Evolutionary conservation across 176 grass and related monocot species (phyloP).

Genomic region (Phyllostachys edulis): DNA sequence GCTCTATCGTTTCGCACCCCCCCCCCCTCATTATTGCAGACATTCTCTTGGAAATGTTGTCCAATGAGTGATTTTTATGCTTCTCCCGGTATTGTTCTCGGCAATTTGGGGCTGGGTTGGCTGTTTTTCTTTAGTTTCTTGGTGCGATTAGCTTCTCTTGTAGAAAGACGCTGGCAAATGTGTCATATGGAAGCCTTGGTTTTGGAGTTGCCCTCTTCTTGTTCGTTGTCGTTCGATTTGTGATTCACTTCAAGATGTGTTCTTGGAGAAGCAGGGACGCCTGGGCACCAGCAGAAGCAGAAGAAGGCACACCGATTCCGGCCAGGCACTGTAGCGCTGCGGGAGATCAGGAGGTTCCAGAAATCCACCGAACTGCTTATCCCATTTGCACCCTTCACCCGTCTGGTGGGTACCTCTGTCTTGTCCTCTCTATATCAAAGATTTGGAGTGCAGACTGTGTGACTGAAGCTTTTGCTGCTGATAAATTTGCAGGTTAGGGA

Average conservation of each 20-base stretch:
- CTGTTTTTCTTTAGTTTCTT: neutral
- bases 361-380: slow-evolving; percentile 46
- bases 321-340: neutral
- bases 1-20: neutral
- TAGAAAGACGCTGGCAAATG: no score
- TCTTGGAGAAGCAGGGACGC: slow-evolving; percentile 8
- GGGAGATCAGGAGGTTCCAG: slow-evolving; percentile 71
- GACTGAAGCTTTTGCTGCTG: no score
- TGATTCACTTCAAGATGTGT: slow-evolving; percentile 5
- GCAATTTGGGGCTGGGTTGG: neutral
- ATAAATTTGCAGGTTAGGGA: no score
- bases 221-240: neutral
- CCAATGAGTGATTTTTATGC: no score
- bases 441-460: neutral
- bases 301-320: slow-evolving; percentile 33
- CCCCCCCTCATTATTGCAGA: neutral
- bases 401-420: slow-evolving; percentile 19
- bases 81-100: neutral
- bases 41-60: neutral
- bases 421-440: neutral
- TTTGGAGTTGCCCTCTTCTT: neutral
- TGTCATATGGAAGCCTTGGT: neutral
- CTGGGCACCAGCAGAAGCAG: neutral
- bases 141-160: neutral
- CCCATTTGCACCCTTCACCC: slow-evolving; percentile 49